A percentile compares a stretch with the other conserved stretches of the same genome.
phyloP scores from a whole-genome alignment of 306 rosid genomes.

The Ormosia emarginata region DNA sequence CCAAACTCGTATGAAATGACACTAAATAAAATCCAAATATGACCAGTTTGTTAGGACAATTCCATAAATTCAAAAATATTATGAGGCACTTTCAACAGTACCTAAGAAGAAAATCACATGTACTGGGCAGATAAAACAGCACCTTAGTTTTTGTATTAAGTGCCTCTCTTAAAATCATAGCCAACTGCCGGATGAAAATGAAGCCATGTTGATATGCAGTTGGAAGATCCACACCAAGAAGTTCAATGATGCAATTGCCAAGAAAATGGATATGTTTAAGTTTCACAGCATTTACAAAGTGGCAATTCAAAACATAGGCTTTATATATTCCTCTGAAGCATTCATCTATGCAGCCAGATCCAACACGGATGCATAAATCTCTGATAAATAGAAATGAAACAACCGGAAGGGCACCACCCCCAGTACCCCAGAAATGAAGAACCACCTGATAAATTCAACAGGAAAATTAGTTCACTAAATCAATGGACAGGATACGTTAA shows the following conservation, averaged over 20 bases:
- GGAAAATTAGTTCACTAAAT: constrained; percentile 18
- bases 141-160: constrained; percentile 90
- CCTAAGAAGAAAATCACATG: constrained; percentile 14
- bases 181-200: constrained; percentile 83
- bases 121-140: constrained; percentile 5
- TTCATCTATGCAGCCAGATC: constrained; percentile 89
- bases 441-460: constrained; percentile 57
- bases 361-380: constrained; percentile 77
- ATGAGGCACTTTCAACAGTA: background rate
- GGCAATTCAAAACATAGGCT: constrained; percentile 90
- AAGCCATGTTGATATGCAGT: constrained; percentile 94
- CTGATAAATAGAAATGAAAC: constrained; percentile 72
- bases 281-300: constrained; percentile 77
- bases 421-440: constrained; percentile 95
- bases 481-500: background rate
- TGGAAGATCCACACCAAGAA: constrained; percentile 70
- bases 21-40: constrained; percentile 9
- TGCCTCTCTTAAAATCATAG: constrained; percentile 88
- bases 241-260: constrained; percentile 76
- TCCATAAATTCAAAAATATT: background rate
- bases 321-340: constrained; percentile 90
- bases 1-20: background rate
- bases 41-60: background rate
- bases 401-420: constrained; percentile 88
- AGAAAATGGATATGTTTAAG: constrained; percentile 82